Evolutionary conservation across 305 asterid genomes (phyloP).

Genomic region (Ilex paraguariensis): DNA sequence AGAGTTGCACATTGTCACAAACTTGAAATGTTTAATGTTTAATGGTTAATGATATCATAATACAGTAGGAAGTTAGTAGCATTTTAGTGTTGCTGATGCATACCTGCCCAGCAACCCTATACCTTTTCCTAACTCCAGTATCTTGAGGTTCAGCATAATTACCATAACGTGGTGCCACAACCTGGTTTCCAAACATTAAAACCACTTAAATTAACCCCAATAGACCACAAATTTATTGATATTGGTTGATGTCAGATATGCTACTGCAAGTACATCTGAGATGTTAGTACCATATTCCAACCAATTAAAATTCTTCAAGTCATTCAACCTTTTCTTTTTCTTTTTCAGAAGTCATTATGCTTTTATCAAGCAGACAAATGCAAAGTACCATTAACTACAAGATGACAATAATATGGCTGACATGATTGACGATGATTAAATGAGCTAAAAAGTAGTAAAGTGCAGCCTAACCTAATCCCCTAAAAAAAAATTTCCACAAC

Average conservation of each 20-base stretch:
- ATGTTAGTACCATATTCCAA: background rate
- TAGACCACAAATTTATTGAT: background rate
- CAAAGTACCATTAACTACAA: background rate
- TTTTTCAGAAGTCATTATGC: too few species aligned
- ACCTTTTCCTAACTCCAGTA: slow-evolving; percentile 65
- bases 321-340: background rate
- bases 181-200: slow-evolving; percentile 31
- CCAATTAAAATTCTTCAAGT: background rate
- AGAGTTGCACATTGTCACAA: slow-evolving; percentile 8
- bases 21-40: too few species aligned
- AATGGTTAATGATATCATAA: too few species aligned
- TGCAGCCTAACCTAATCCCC: too few species aligned
- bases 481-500: background rate
- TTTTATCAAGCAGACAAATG: too few species aligned
- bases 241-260: too few species aligned
- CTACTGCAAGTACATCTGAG: too few species aligned
- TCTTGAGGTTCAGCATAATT: slow-evolving; percentile 70
- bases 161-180: slow-evolving; percentile 76
- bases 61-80: too few species aligned
- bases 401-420: background rate
- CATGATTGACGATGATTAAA: background rate
- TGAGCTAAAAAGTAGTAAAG: background rate
- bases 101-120: slow-evolving; percentile 87
- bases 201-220: background rate
- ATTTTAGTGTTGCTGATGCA: slow-evolving; percentile 1